phyloP scores from a whole-genome alignment of 2,329 filamentous ascomycete species.

The Colletotrichum abscissum region DNA sequence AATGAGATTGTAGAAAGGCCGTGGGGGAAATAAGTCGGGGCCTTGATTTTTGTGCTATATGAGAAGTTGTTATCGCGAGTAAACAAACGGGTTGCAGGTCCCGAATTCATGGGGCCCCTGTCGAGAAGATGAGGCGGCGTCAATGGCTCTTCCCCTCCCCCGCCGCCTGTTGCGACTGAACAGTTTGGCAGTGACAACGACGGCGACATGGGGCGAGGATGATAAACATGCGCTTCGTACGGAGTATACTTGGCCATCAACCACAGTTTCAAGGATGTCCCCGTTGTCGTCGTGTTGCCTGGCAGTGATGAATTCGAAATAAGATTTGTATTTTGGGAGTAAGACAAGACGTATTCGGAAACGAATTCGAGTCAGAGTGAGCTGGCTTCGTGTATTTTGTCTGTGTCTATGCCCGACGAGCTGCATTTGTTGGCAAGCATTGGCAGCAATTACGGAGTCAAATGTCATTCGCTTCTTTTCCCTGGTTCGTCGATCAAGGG shows the following conservation, averaged over 20 bases:
- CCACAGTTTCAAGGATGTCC: background rate
- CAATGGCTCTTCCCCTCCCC: background rate
- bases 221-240: background rate
- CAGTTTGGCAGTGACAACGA: background rate
- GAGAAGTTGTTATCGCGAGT: slow-evolving; percentile 4
- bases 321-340: background rate
- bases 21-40: background rate
- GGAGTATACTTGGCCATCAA: too few species aligned
- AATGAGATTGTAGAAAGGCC: background rate
- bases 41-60: background rate
- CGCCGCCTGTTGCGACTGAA: background rate
- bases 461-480: background rate
- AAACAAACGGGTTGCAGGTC: background rate
- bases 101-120: background rate
- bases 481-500: background rate
- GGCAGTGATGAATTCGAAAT: background rate
- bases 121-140: background rate
- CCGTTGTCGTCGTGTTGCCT: background rate
- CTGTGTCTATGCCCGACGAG: background rate
- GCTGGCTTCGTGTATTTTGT: background rate
- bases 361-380: background rate
- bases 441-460: background rate
- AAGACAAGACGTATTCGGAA: background rate
- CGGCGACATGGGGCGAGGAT: background rate
- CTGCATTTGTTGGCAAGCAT: background rate